Percentiles rank a stretch among this genome's conserved stretches.
Evolutionary conservation across 2,329 filamentous ascomycete genomes (phyloP).

Genomic region (Colletotrichum paranaense): DNA sequence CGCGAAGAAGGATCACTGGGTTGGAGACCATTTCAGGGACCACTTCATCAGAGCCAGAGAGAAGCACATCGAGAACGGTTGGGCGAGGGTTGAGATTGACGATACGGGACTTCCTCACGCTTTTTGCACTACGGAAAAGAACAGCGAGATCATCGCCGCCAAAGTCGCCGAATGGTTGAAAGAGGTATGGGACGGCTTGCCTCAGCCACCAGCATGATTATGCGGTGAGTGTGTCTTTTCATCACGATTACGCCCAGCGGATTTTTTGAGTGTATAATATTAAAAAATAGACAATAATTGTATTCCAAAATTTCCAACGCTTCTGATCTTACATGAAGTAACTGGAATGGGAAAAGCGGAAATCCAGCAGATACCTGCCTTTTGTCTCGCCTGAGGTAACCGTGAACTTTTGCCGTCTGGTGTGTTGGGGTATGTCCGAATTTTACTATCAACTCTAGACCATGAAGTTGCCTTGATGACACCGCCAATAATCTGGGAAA

Average conservation of each 20-base stretch:
- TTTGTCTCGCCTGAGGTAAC: neutral
- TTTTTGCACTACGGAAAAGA: slow-evolving; percentile 60
- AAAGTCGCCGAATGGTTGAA: slow-evolving; percentile 29
- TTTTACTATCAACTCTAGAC: neutral
- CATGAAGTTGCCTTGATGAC: neutral
- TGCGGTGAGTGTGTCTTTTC: neutral
- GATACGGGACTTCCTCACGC: slow-evolving; percentile 68
- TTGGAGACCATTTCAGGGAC: slow-evolving; percentile 66
- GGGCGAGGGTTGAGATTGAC: slow-evolving; percentile 64
- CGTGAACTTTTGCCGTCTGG: neutral
- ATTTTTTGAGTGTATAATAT: neutral
- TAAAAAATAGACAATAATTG: slow-evolving; percentile 23
- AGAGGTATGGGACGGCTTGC: slow-evolving; percentile 25
- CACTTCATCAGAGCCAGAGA: slow-evolving; percentile 61
- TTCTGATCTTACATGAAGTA: neutral
- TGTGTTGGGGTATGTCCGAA: neutral
- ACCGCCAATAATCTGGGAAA: neutral
- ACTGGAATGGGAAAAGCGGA: neutral
- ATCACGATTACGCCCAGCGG: neutral
- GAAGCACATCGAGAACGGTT: slow-evolving; percentile 47
- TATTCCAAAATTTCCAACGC: neutral
- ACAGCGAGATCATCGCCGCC: slow-evolving; percentile 26
- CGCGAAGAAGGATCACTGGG: slow-evolving; percentile 71
- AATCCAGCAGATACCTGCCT: too few relatives aligned
- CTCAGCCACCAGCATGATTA: neutral